Conservation (phyloP, 2,329 filamentous ascomycete species). For the Bertia moriformis region DNA sequence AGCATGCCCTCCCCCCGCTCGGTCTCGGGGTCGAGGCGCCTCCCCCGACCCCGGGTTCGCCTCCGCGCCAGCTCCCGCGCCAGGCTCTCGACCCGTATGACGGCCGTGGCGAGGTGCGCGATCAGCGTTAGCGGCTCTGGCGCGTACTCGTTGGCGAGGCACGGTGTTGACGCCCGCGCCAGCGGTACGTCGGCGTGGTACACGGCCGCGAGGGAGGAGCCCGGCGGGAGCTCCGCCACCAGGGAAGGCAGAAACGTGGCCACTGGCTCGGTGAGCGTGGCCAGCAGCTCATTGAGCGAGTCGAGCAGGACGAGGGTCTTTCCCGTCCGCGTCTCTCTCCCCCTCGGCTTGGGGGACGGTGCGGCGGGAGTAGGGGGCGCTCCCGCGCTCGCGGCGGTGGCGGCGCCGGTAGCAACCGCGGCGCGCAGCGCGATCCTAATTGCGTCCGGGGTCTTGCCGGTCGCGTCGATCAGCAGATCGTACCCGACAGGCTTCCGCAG, state of each 20-base stretch:
- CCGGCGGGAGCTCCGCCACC: conserved; percentile 50
- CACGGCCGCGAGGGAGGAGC: conserved; percentile 58
- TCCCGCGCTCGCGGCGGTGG: conserved; percentile 11
- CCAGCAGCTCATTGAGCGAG: conserved; percentile 54
- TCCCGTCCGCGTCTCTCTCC: conserved; percentile 17
- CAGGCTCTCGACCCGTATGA: conserved; percentile 61
- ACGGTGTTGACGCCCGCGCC: conserved; percentile 17
- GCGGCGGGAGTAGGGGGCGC: conserved; percentile 4
- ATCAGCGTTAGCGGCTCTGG: conserved; percentile 61
- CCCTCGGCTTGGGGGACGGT: background rate
- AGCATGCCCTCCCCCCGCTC: conserved; percentile 69
- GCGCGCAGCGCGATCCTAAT: conserved; percentile 46
- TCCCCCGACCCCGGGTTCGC: conserved; percentile 61
- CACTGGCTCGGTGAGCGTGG: conserved; percentile 37
- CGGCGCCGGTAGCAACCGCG: conserved; percentile 26
- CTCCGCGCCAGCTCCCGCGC: conserved; percentile 61
- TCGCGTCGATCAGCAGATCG: conserved; percentile 55
- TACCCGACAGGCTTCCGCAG: conserved; percentile 46
- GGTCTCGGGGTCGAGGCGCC: conserved; percentile 49
- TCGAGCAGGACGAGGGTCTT: conserved; percentile 68
- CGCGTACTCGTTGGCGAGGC: conserved; percentile 33
- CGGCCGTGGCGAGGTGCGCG: conserved; percentile 74
- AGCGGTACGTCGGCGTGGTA: conserved; percentile 73
- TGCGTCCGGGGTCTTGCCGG: conserved; percentile 38
- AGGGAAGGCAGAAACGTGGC: conserved; percentile 57